Conservation (phyloP, 352 stramenopile genomes). For the Phytophthora chlamydospora region DNA sequence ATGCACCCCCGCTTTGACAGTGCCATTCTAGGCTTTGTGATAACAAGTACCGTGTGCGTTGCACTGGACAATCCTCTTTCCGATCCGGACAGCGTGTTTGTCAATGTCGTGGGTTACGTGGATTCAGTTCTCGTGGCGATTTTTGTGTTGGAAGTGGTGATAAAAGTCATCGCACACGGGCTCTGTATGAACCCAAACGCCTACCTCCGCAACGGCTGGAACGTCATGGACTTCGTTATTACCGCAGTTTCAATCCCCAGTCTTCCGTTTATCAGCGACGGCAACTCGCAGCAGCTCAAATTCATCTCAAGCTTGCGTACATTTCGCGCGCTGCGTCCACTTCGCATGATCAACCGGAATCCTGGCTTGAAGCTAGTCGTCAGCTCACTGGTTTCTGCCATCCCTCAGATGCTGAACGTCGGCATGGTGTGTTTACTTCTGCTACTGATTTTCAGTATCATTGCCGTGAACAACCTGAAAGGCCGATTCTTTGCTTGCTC, state of each 20-base stretch:
- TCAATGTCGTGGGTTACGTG: conserved; percentile 36
- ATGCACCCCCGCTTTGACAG: conserved; percentile 71
- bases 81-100: conserved; percentile 41
- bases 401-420: conserved; percentile 87
- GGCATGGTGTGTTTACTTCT: conserved; percentile 81
- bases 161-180: conserved; percentile 82
- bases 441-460: conserved; percentile 92
- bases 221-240: conserved; percentile 87
- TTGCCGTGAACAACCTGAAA: conserved; percentile 93
- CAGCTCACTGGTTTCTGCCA: conserved; percentile 78
- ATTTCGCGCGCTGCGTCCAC: conserved; percentile 69
- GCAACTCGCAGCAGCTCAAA: conserved; percentile 26
- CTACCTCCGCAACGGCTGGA: conserved; percentile 86
- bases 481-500: conserved; percentile 73
- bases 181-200: conserved; percentile 54
- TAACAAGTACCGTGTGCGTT: conserved; percentile 64
- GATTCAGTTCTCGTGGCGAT: conserved; percentile 69
- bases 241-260: conserved; percentile 49
- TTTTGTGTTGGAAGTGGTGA: conserved; percentile 77
- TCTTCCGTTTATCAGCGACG: conserved; percentile 22
- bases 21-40: conserved; percentile 69
- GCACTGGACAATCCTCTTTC: conserved; percentile 79
- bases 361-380: conserved; percentile 88
- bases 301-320: conserved; percentile 60
- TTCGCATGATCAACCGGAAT: conserved; percentile 83